These are phyloP conservation scores for Fusarium kyushuense DNA, from an alignment of 2,329 filamentous ascomycete genomes.

Conservation along the genomic window DNA sequence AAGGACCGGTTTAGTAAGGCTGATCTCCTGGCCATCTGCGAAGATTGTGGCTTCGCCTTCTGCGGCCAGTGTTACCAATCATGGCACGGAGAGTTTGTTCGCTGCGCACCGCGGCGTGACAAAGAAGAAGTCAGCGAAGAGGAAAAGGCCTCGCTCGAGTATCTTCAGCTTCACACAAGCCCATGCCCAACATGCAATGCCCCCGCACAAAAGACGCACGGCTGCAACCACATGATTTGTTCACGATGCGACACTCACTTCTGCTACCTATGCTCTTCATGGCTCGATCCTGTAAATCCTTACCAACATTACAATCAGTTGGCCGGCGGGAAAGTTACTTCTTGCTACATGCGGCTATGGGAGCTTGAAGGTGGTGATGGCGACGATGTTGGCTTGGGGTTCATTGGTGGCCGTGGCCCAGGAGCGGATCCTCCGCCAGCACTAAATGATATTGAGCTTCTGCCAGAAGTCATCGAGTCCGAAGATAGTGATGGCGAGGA, in stretches of 20 bases:
- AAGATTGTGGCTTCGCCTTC: conserved; percentile 90
- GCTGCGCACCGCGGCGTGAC: conserved; percentile 75
- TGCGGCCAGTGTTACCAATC: conserved; percentile 76
- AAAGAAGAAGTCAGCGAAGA: conserved; percentile 81
- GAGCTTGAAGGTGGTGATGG: conserved; percentile 87
- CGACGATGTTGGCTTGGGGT: conserved; percentile 61
- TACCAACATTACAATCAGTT: conserved; percentile 88
- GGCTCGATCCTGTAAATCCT: conserved; percentile 83
- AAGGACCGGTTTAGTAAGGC: conserved; percentile 57
- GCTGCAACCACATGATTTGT: conserved; percentile 98
- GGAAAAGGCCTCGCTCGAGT: conserved; percentile 88
- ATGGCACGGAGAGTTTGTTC: conserved; percentile 91
- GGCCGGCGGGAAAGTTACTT: conserved; percentile 63
- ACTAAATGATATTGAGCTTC: conserved; percentile 37
- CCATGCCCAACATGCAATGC: conserved; percentile 89
- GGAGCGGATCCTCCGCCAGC: conserved; percentile 29
- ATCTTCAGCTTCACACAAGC: conserved; percentile 83
- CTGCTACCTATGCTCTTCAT: conserved; percentile 93
- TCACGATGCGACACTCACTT: conserved; percentile 91
- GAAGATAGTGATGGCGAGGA: conserved; percentile 53
- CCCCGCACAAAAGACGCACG: conserved; percentile 88
- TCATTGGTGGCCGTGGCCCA: conserved; percentile 54
- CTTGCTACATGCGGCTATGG: conserved; percentile 89
- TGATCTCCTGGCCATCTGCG: conserved; percentile 84
- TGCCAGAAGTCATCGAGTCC: conserved; percentile 49